These are phyloP conservation scores for Picochlorum sp. DNA, from an alignment of 139 green algal species.

Conservation along the genomic window DNA sequence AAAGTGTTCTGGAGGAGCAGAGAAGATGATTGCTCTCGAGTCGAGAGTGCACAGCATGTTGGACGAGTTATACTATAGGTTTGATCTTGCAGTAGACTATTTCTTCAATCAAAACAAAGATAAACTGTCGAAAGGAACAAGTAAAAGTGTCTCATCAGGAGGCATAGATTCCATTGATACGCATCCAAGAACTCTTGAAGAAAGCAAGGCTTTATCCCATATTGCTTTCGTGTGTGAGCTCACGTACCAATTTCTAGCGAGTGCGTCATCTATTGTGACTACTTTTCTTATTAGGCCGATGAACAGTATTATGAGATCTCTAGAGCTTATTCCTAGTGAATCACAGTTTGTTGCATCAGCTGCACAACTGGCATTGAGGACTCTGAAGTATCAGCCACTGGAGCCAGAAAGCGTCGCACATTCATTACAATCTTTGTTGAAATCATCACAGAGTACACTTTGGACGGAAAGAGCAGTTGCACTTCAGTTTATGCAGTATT, in stretches of 20 bases:
- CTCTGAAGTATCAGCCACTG: conserved; percentile 62
- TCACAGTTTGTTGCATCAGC: conserved; percentile 55
- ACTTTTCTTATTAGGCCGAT: conserved; percentile 50
- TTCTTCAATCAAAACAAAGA: not conserved
- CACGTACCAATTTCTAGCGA: not conserved
- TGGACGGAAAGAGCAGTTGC: conserved; percentile 65
- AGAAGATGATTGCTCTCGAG: no score
- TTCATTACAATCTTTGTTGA: conserved; percentile 17
- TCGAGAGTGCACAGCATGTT: not conserved
- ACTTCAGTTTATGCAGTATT: conserved; percentile 59
- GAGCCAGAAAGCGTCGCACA: conserved; percentile 19
- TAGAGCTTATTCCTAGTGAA: conserved; percentile 60
- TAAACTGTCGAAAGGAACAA: no score
- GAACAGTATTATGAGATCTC: conserved; percentile 46
- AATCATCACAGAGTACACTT: conserved; percentile 16
- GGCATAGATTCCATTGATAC: not conserved
- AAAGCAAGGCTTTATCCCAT: not conserved
- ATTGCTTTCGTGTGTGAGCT: conserved; percentile 1
- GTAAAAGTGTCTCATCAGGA: no score
- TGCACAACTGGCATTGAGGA: conserved; percentile 35
- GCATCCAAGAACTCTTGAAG: not conserved
- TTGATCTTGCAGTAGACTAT: conserved; percentile 2
- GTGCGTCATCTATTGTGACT: not conserved
- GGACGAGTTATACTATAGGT: not conserved
- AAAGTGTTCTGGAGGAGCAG: no score